These are phyloP conservation scores for Chalciporus piperatus DNA, from an alignment of 768 basidiomycete species.

Conservation along the genomic window DNA sequence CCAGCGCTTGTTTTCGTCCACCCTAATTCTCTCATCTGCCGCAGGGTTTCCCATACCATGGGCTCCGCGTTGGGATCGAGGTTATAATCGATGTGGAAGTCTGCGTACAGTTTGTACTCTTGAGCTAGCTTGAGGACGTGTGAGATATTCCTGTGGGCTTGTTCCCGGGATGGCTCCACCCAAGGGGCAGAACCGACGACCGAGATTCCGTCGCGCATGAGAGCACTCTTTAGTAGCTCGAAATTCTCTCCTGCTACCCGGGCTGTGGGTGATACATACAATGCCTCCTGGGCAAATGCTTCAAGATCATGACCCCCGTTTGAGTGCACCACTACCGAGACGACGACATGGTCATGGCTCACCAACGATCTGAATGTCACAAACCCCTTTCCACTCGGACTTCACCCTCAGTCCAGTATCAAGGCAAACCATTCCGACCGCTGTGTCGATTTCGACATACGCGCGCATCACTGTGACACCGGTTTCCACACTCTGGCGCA, in stretches of 20 bases:
- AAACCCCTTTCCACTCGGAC: slow-evolving; percentile 42
- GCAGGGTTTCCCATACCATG: slow-evolving; percentile 55
- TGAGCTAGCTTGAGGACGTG: slow-evolving; percentile 50
- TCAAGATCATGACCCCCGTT: not conserved
- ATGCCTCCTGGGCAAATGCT: slow-evolving; percentile 64
- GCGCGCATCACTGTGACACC: slow-evolving; percentile 68
- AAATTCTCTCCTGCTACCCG: slow-evolving; percentile 44
- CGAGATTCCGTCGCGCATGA: slow-evolving; percentile 38
- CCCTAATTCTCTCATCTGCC: slow-evolving; percentile 33
- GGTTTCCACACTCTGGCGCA: slow-evolving; percentile 54
- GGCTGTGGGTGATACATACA: slow-evolving; percentile 40
- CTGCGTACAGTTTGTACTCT: slow-evolving; percentile 39
- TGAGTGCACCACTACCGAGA: not conserved
- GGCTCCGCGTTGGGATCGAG: slow-evolving; percentile 49
- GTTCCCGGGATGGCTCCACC: slow-evolving; percentile 49
- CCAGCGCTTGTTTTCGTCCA: slow-evolving; percentile 25
- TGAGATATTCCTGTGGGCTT: slow-evolving; percentile 52
- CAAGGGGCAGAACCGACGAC: slow-evolving; percentile 66
- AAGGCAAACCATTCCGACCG: slow-evolving; percentile 53
- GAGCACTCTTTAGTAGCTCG: slow-evolving; percentile 43
- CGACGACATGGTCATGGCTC: not conserved
- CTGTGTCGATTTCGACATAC: slow-evolving; percentile 62
- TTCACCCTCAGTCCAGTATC: slow-evolving; percentile 49
- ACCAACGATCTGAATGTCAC: slow-evolving; percentile 62
- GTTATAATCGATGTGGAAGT: slow-evolving; percentile 71